phyloP scores from a whole-genome alignment of 208 protist genomes.

The Herpetomonas samuelpessoai region DNA sequence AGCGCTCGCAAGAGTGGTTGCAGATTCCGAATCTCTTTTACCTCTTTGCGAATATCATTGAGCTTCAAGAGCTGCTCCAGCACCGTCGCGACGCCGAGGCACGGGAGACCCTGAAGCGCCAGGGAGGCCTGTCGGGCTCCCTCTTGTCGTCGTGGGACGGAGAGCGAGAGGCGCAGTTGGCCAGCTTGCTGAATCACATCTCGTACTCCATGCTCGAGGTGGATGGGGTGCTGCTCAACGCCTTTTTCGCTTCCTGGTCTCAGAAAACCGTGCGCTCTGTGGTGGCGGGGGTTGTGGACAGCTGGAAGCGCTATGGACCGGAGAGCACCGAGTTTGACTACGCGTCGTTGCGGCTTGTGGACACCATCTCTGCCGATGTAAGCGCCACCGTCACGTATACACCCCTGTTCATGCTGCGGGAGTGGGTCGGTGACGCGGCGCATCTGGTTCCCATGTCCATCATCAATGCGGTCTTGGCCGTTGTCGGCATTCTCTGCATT shows the following conservation, averaged over 20 bases:
- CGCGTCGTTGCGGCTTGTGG: conserved; percentile 41
- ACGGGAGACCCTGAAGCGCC: conserved; percentile 7
- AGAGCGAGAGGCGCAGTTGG: conserved; percentile 20
- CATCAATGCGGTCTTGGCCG: conserved; percentile 7
- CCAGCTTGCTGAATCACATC: conserved; percentile 25
- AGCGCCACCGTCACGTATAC: conserved; percentile 41
- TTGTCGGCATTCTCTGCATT: conserved; percentile 32
- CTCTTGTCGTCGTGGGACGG: conserved; percentile 18
- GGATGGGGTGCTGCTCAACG: conserved; percentile 37
- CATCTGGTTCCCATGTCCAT: conserved; percentile 14
- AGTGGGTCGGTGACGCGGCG: conserved; percentile 33
- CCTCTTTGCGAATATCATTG: conserved; percentile 55
- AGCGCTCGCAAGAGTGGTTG: conserved; percentile 38
- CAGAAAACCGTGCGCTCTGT: conserved; percentile 24
- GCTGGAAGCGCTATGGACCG: conserved; percentile 44
- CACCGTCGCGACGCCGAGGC: conserved; percentile 7
- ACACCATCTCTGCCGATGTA: conserved; percentile 44
- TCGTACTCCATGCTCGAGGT: conserved; percentile 46
- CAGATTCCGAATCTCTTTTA: conserved; percentile 62
- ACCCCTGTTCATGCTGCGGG: conserved; percentile 30
- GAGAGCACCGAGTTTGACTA: conserved; percentile 43
- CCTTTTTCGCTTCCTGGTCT: conserved; percentile 47
- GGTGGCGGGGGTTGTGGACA: conserved; percentile 30
- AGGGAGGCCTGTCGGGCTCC: conserved; percentile 13
- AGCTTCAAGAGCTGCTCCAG: conserved; percentile 50